Conservation (phyloP, 1,284 basidiomycete genomes). For the Leccinum cinnamomeum region DNA sequence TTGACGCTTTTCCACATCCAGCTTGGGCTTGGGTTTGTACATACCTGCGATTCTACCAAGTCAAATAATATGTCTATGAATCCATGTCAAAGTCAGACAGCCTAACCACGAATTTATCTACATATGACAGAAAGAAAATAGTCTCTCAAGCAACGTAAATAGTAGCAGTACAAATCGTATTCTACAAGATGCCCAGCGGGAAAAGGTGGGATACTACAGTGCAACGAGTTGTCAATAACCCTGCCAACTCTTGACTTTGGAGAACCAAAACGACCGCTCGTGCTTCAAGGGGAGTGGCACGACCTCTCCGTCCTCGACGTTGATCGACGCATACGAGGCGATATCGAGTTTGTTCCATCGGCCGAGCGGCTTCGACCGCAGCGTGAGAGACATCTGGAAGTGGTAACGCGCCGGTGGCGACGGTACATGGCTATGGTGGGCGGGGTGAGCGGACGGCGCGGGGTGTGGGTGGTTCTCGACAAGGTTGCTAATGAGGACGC, state of each 20-base stretch:
- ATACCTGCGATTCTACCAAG: background rate
- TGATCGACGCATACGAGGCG: constrained; percentile 70
- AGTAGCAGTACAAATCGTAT: background rate
- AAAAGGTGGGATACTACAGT: background rate
- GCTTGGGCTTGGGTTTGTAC: background rate
- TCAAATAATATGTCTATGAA: background rate
- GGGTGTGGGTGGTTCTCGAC: constrained; percentile 49
- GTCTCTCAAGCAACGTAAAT: too few species aligned
- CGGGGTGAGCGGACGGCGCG: constrained; percentile 21
- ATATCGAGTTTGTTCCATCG: constrained; percentile 90
- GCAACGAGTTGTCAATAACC: constrained; percentile 17
- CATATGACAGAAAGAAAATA: background rate
- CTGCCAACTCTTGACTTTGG: constrained; percentile 69
- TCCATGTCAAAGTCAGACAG: background rate
- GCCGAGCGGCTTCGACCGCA: constrained; percentile 79
- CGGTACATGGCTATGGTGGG: constrained; percentile 13
- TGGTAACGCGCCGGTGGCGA: constrained; percentile 54
- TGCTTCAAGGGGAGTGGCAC: constrained; percentile 75
- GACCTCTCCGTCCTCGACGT: constrained; percentile 74
- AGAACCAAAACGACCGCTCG: constrained; percentile 91
- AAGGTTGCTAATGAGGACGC: constrained; percentile 62
- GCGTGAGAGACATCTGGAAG: constrained; percentile 81
- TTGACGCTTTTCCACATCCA: constrained; percentile 12
- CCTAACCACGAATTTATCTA: background rate
- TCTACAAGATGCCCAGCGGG: background rate